Evolutionary conservation across 148 eudicot species (phyloP).

Genomic region (Suaeda aralocaspica): DNA sequence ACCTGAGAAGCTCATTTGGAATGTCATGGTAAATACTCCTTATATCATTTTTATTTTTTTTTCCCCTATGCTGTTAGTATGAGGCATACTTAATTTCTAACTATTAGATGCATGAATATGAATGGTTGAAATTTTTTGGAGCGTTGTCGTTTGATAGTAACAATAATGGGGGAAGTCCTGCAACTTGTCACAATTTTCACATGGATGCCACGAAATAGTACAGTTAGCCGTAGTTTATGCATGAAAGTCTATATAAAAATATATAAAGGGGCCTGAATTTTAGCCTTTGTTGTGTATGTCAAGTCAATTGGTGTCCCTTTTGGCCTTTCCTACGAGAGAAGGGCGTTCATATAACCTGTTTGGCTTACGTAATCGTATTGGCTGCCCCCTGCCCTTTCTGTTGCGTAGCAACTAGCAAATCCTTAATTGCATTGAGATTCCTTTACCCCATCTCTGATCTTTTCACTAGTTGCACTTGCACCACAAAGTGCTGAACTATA

Average conservation of each 20-base stretch:
- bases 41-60: neutral
- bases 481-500: too few species aligned
- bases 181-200: neutral
- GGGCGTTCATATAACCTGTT: too few species aligned
- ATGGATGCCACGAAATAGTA: neutral
- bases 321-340: constrained; percentile 11
- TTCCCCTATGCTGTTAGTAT: too few species aligned
- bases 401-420: neutral
- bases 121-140: too few species aligned
- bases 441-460: neutral
- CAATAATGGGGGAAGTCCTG: neutral
- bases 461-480: too few species aligned
- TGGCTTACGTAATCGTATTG: too few species aligned
- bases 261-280: neutral
- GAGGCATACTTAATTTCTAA: too few species aligned
- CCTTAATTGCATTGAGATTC: neutral
- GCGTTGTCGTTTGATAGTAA: neutral
- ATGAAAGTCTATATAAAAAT: constrained; percentile 1
- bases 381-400: neutral
- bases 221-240: constrained; percentile 1
- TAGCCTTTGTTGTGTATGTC: constrained; percentile 12
- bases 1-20: constrained; percentile 95
- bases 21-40: constrained; percentile 59
- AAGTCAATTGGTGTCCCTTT: constrained; percentile 9
- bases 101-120: too few species aligned